A percentile compares a stretch with the other conserved stretches of the same genome.
These are phyloP conservation scores for Marvania coccoides DNA, from an alignment of 139 green algal species.

Conservation along the genomic window DNA sequence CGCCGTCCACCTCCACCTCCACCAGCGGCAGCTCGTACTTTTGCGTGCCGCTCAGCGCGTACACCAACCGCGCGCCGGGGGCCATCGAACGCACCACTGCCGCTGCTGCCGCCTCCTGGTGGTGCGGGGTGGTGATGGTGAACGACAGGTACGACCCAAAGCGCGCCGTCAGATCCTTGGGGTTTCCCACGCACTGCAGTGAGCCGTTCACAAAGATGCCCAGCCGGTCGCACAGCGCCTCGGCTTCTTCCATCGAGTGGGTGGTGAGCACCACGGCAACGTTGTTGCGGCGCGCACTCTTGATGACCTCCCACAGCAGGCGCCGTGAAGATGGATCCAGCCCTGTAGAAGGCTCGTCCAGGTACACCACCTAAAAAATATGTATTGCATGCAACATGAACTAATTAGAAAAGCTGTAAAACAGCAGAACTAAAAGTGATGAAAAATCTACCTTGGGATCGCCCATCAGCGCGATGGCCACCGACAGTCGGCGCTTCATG, in stretches of 20 bases:
- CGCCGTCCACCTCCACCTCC: slow-evolving; percentile 38
- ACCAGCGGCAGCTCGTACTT: slow-evolving; percentile 46
- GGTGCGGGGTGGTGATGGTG: slow-evolving; percentile 57
- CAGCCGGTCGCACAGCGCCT: slow-evolving; percentile 74
- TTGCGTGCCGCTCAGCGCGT: slow-evolving; percentile 52
- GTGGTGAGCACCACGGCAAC: slow-evolving; percentile 93
- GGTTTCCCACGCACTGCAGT: slow-evolving; percentile 51
- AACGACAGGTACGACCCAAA: slow-evolving; percentile 67
- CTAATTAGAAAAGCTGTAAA: no score
- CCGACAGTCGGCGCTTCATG: slow-evolving; percentile 41
- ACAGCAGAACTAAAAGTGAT: no score
- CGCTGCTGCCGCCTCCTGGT: slow-evolving; percentile 35
- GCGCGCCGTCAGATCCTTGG: slow-evolving; percentile 64
- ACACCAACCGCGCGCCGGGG: slow-evolving; percentile 51
- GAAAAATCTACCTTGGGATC: no score
- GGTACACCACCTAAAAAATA: slow-evolving; percentile 65
- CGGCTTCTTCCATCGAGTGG: slow-evolving; percentile 70
- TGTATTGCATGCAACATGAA: no score
- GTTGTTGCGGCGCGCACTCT: slow-evolving; percentile 20
- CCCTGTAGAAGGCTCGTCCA: slow-evolving; percentile 62
- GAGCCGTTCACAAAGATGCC: slow-evolving; percentile 64
- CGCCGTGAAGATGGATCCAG: slow-evolving; percentile 53
- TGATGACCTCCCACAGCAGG: slow-evolving; percentile 75
- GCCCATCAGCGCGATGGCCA: slow-evolving; percentile 45
- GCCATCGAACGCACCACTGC: slow-evolving; percentile 35